These are phyloP conservation scores for Funneliformis caledonium DNA, from an alignment of 371 early-diverging fungal genomes.

Conservation along the genomic window DNA sequence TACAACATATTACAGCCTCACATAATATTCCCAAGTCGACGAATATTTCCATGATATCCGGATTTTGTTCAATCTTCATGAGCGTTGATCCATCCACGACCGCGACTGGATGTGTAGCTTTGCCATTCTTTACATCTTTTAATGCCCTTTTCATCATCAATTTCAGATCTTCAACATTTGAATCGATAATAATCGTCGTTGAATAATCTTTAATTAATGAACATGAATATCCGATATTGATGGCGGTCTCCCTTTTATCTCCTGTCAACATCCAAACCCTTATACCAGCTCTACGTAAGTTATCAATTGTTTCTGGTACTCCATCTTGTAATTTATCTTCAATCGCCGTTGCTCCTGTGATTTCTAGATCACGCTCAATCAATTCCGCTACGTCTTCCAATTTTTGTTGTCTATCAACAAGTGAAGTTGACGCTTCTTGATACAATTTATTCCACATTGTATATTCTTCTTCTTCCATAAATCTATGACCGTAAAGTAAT, in stretches of 20 bases:
- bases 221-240: constrained; percentile 93
- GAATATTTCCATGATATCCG: constrained; percentile 57
- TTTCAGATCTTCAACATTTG: constrained; percentile 45
- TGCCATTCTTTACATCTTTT: constrained; percentile 47
- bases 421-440: constrained; percentile 77
- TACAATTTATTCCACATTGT: constrained; percentile 75
- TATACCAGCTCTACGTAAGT: constrained; percentile 89
- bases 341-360: constrained; percentile 89
- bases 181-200: constrained; percentile 45
- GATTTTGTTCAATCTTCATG: constrained; percentile 59
- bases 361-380: constrained; percentile 71
- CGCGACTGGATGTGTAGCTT: constrained; percentile 54
- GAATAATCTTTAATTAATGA: constrained; percentile 62
- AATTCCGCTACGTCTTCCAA: constrained; percentile 82
- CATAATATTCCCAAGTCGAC: constrained; percentile 71
- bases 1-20: constrained; percentile 85
- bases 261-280: constrained; percentile 99
- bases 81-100: constrained; percentile 85
- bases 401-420: constrained; percentile 78
- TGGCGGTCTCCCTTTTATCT: constrained; percentile 98
- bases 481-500: constrained; percentile 81
- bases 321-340: constrained; percentile 93
- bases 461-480: constrained; percentile 77
- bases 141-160: constrained; percentile 54
- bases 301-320: constrained; percentile 92